Evolutionary conservation across 2,329 filamentous ascomycete genomes (phyloP).

Genomic region (Zarea fungicola): DNA sequence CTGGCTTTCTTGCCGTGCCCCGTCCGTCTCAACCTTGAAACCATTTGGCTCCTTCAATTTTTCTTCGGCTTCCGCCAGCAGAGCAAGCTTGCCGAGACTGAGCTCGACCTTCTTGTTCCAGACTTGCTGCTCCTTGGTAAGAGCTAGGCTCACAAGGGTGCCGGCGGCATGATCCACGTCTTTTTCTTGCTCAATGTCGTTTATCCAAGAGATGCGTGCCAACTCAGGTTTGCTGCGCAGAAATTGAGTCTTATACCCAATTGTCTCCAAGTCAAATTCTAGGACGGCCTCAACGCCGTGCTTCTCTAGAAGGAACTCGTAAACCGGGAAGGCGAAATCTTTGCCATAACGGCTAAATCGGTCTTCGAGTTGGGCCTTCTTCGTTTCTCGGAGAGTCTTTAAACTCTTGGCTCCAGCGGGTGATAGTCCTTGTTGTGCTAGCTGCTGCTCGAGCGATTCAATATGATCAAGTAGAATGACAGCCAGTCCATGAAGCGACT

Average conservation of each 20-base stretch:
- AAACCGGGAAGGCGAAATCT: conserved; percentile 70
- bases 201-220: conserved; percentile 87
- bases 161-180: conserved; percentile 69
- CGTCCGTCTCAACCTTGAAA: conserved; percentile 34
- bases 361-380: conserved; percentile 42
- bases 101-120: conserved; percentile 95
- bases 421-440: conserved; percentile 24
- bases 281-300: conserved; percentile 65
- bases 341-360: conserved; percentile 61
- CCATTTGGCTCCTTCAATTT: conserved; percentile 26
- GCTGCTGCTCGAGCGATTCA: conserved; percentile 29
- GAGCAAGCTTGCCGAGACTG: conserved; percentile 77
- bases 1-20: conserved; percentile 35
- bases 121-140: conserved; percentile 67
- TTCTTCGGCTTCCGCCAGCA: conserved; percentile 56
- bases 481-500: conserved; percentile 50
- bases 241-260: conserved; percentile 70
- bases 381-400: conserved; percentile 32
- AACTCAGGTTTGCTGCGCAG: conserved; percentile 66
- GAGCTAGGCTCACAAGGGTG: conserved; percentile 64
- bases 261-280: conserved; percentile 62
- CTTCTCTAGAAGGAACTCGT: conserved; percentile 67
- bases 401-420: conserved; percentile 25
- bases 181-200: conserved; percentile 73
- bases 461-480: conserved; percentile 52